These are phyloP conservation scores for Ocimum tenuiflorum DNA, from an alignment of 257 asterid species.

Conservation along the genomic window DNA sequence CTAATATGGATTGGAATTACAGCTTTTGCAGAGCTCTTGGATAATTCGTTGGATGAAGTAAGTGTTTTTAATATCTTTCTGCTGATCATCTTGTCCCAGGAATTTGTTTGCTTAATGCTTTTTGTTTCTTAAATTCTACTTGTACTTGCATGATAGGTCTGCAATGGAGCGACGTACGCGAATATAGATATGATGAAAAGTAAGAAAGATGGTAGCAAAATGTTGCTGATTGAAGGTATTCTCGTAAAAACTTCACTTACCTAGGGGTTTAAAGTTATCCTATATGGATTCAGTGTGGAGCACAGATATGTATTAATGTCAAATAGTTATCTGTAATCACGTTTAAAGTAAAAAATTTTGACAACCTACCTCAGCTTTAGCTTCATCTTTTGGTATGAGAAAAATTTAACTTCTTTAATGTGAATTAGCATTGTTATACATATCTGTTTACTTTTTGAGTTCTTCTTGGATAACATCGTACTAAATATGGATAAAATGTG, in stretches of 20 bases:
- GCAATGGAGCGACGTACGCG: slow-evolving; percentile 82
- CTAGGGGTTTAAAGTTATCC: too few relatives aligned
- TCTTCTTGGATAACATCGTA: too few relatives aligned
- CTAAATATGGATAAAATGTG: too few relatives aligned
- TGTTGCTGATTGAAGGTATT: too few relatives aligned
- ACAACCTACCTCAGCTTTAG: background rate
- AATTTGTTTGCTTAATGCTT: slow-evolving; percentile 14
- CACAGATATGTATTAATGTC: background rate
- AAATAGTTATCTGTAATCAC: background rate
- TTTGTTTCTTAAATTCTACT: background rate
- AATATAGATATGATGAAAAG: slow-evolving; percentile 39
- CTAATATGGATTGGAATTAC: slow-evolving; percentile 27
- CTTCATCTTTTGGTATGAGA: background rate
- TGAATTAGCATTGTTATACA: background rate
- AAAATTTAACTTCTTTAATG: background rate
- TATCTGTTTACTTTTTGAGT: slow-evolving; percentile 3
- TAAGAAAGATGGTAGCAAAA: too few relatives aligned
- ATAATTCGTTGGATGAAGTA: slow-evolving; percentile 91
- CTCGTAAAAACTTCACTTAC: too few relatives aligned
- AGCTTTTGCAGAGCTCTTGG: slow-evolving; percentile 97
- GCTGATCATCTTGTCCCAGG: background rate
- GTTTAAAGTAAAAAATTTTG: background rate
- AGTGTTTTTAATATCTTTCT: slow-evolving; percentile 1
- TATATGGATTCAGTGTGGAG: background rate
- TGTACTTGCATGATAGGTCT: slow-evolving; percentile 37